Percentiles rank a stretch among this genome's conserved stretches.
Evolutionary conservation across 352 stramenopile species (phyloP).

Genomic region (Globisporangium acanthophoron): DNA sequence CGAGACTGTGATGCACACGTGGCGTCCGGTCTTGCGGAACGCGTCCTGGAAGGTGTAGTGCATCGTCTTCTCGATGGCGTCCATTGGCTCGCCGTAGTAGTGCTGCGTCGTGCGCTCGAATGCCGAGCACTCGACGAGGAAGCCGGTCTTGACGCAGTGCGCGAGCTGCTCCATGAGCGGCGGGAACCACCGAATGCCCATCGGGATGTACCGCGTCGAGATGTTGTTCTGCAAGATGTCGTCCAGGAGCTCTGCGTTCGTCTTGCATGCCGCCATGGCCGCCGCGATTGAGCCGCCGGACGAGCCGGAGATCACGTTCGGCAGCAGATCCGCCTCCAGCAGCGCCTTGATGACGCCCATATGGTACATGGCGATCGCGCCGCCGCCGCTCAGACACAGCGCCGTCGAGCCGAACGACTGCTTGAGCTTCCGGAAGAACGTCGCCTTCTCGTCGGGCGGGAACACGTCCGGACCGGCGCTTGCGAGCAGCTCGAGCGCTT

Average conservation of each 20-base stretch:
- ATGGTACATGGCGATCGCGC: conserved; percentile 94
- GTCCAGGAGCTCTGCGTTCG: conserved; percentile 70
- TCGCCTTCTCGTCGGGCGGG: conserved; percentile 31
- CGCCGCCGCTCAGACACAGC: conserved; percentile 89
- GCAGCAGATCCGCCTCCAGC: conserved; percentile 79
- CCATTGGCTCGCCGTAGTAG: conserved; percentile 83
- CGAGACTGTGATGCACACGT: conserved; percentile 93
- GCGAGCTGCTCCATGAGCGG: conserved; percentile 77
- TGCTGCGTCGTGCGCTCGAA: conserved; percentile 88
- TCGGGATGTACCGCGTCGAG: conserved; percentile 44
- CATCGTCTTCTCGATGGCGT: conserved; percentile 37
- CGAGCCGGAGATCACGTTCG: conserved; percentile 91
- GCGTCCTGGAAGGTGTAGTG: conserved; percentile 93
- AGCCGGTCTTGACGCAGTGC: conserved; percentile 85
- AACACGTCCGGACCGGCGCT: conserved; percentile 24
- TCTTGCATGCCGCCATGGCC: conserved; percentile 81
- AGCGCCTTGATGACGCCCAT: conserved; percentile 89
- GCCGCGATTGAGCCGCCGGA: conserved; percentile 90
- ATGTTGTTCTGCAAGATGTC: conserved; percentile 48
- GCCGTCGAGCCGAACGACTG: conserved; percentile 88
- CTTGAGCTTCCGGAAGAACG: conserved; percentile 55
- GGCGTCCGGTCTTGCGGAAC: conserved; percentile 88
- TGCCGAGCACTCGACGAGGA: conserved; percentile 81
- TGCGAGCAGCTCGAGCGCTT: conserved; percentile 39
- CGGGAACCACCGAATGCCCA: conserved; percentile 74